Base-by-base conservation (phyloP, 2,329 filamentous ascomycete species). In the Aspergillus sp. region DNA sequence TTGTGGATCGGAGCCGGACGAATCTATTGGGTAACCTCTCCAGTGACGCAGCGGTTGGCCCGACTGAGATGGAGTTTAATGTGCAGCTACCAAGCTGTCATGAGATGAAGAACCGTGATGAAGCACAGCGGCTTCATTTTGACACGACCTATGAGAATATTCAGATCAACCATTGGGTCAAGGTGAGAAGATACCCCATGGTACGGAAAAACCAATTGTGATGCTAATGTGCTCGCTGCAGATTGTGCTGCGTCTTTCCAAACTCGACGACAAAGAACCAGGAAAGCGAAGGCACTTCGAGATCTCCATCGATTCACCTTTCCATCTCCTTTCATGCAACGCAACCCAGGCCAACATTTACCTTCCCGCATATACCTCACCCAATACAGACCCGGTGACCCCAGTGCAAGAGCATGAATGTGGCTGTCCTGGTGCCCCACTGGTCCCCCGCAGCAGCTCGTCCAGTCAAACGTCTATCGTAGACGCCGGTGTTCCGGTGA, bases 161-260 rank as follows among this genome's bases (percentile, higher is more conserved):
- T 44, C 88, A 93, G 59, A 89, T 96, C 45, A 88, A 88, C 63
- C 90, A 96, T 64, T 95, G 89, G 89, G 94, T 96, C 66, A 95
- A 95, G 80, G 88, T 88, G 71, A 52, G 76, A 28, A 60, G 48
- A 36, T 6, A 3, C 3, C 32, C 8, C 34, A 5, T n/a, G 7
- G 9, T 19, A 19, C 19, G 10, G n/a, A 36, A 36, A 7, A 34
- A 7, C 32, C 6, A 9, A 29, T 8, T 9, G 8, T 10, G 12
- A 12, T 50, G 41, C 53, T 59, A 48, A 59, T 44, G n/a, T 41
- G 28, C 36, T 44, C 19, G 19, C 19, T 39, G 28, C 51, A 91
- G 87, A 88, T 95, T 60, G 88, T 95, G 51, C 87, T 96, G 81
- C 85, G 90, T 44, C 83, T 96, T 41, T 95, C 89, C 29, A 88